Evolutionary conservation across 352 stramenopile genomes (phyloP).

Genomic region (Phytophthora fragariae): DNA sequence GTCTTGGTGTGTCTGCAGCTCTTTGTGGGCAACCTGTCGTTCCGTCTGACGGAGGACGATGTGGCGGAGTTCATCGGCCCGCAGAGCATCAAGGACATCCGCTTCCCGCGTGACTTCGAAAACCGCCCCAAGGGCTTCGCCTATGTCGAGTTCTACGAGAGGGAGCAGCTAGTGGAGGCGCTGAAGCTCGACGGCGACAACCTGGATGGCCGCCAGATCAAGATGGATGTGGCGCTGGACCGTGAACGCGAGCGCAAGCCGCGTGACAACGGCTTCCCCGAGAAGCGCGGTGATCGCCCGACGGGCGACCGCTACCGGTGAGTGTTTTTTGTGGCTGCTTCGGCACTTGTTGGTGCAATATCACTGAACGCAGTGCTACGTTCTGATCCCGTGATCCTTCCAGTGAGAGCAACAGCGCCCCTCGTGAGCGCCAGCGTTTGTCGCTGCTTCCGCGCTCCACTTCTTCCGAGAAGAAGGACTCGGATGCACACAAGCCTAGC

Average conservation of each 20-base stretch:
- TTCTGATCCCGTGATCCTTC: constrained; percentile 1
- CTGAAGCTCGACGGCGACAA: constrained; percentile 64
- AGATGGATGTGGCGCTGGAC: constrained; percentile 79
- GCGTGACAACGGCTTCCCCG: constrained; percentile 56
- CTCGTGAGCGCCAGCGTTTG: constrained; percentile 66
- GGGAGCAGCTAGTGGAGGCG: constrained; percentile 70
- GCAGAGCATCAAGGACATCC: constrained; percentile 72
- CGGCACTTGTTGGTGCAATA: background rate
- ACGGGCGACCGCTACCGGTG: constrained; percentile 47
- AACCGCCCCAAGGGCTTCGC: constrained; percentile 84
- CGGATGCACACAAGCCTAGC: constrained; percentile 54
- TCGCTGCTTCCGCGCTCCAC: constrained; percentile 64
- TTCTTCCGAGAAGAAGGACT: constrained; percentile 46
- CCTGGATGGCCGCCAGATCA: constrained; percentile 55
- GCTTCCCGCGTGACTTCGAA: constrained; percentile 69
- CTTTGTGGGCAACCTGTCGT: constrained; percentile 87
- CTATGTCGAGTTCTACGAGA: constrained; percentile 85
- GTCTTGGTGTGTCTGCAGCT: constrained; percentile 44
- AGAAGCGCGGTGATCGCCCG: constrained; percentile 61
- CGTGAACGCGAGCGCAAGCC: constrained; percentile 57
- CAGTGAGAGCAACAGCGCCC: constrained; percentile 38
- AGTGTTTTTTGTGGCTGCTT: constrained; percentile 10
- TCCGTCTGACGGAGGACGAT: constrained; percentile 72
- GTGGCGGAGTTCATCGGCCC: constrained; percentile 73
- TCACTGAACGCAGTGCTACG: constrained; percentile 18